phyloP scores from a whole-genome alignment of 2,329 filamentous ascomycete genomes.

The Pseudovirgaria hyperparasitica region DNA sequence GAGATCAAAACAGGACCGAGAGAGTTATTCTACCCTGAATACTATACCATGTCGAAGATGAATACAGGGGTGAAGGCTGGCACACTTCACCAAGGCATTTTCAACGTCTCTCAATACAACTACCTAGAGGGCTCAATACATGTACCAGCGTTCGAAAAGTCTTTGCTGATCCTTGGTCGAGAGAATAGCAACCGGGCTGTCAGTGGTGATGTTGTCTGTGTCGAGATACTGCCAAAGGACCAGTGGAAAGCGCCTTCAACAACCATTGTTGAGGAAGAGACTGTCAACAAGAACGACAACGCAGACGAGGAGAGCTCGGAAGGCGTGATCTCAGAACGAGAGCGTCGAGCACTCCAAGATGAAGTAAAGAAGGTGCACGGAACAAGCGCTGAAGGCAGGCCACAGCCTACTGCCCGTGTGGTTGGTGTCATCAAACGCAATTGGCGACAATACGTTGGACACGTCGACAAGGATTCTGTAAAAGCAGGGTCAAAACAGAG shows the following conservation, averaged over 20 bases:
- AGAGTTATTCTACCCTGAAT: slow-evolving; percentile 75
- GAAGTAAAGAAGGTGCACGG: slow-evolving; percentile 79
- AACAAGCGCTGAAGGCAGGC: slow-evolving; percentile 58
- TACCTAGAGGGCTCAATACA: slow-evolving; percentile 90
- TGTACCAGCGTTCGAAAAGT: slow-evolving; percentile 79
- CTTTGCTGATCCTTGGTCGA: slow-evolving; percentile 74
- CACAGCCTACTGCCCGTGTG: slow-evolving; percentile 83
- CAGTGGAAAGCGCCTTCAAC: slow-evolving; percentile 96
- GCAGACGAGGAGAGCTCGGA: slow-evolving; percentile 64
- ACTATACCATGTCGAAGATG: slow-evolving; percentile 80
- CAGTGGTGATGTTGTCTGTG: slow-evolving; percentile 82
- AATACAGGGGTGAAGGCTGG: slow-evolving; percentile 86
- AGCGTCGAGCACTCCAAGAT: slow-evolving; percentile 77
- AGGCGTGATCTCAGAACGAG: slow-evolving; percentile 75
- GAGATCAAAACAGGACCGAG: slow-evolving; percentile 51
- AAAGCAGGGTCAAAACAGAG: slow-evolving; percentile 61
- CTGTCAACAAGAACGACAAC: slow-evolving; percentile 84
- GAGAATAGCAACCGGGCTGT: slow-evolving; percentile 95
- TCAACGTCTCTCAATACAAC: slow-evolving; percentile 96
- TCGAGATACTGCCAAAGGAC: slow-evolving; percentile 83
- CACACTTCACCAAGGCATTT: slow-evolving; percentile 83
- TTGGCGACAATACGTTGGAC: slow-evolving; percentile 95
- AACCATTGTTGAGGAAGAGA: slow-evolving; percentile 90
- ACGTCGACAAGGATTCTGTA: slow-evolving; percentile 79
- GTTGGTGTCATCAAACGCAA: slow-evolving; percentile 91